A percentile compares a stretch with the other conserved stretches of the same genome.
Conservation (phyloP, 75 land plant species). For the Cryptomeria japonica region DNA sequence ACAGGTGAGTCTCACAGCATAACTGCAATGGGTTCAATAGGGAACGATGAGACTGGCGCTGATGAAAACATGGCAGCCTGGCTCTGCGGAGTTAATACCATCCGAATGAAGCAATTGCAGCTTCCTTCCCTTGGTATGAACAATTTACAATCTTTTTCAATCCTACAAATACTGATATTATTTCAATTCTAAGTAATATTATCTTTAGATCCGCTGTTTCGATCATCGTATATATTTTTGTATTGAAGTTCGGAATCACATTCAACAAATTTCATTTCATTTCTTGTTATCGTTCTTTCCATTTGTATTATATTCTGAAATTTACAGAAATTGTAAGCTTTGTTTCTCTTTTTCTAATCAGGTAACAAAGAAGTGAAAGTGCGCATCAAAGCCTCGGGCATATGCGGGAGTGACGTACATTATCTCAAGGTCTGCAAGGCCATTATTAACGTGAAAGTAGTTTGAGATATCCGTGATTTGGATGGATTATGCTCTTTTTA, state of each 20-base stretch:
- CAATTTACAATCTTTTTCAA: background rate
- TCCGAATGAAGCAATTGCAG: slow-evolving; percentile 63
- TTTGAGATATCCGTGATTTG: too few species aligned
- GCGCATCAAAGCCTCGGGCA: slow-evolving; percentile 92
- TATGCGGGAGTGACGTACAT: slow-evolving; percentile 97
- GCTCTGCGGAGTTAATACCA: slow-evolving; percentile 57
- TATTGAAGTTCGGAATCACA: too few species aligned
- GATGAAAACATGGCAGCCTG: slow-evolving; percentile 80
- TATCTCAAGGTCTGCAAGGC: slow-evolving; percentile 65
- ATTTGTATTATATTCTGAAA: too few species aligned
- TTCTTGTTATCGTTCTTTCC: too few species aligned
- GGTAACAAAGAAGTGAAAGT: slow-evolving; percentile 78
- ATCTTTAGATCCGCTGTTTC: too few species aligned
- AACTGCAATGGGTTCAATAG: background rate
- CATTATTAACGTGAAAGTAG: background rate
- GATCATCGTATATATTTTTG: too few species aligned
- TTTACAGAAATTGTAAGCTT: too few species aligned
- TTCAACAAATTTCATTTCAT: too few species aligned
- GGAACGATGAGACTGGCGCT: slow-evolving; percentile 24
- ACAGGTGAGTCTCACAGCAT: background rate
- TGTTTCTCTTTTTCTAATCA: slow-evolving; percentile 6
- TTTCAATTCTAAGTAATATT: too few species aligned
- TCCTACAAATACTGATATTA: too few species aligned
- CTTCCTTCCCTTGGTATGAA: slow-evolving; percentile 67
- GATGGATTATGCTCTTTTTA: too few species aligned